phyloP scores from a whole-genome alignment of 768 basidiomycete species.

The Cystofilobasidium macerans region DNA sequence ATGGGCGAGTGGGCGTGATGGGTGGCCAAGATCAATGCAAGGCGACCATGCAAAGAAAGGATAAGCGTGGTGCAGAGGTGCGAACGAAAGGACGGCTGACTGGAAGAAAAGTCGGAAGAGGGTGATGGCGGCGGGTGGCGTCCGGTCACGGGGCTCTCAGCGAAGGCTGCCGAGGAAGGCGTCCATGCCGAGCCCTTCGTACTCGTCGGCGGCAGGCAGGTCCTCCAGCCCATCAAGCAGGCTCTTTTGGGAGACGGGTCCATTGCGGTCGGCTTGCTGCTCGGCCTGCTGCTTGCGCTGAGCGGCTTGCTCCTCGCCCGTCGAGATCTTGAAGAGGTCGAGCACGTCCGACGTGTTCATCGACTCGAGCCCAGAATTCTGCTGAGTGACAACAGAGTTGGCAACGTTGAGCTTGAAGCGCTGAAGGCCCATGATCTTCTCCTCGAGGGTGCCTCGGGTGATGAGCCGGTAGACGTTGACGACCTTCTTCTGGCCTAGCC shows the following conservation, averaged over 20 bases:
- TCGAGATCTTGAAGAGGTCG: slow-evolving; percentile 64
- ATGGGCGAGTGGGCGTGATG: too few species aligned
- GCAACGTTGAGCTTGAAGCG: slow-evolving; percentile 99
- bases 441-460: slow-evolving; percentile 91
- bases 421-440: slow-evolving; percentile 99
- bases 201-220: slow-evolving; percentile 83
- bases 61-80: too few species aligned
- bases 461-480: slow-evolving; percentile 97
- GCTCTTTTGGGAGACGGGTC: slow-evolving; percentile 64
- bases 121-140: not conserved
- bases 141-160: not conserved
- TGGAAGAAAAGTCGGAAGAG: not conserved
- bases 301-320: slow-evolving; percentile 58
- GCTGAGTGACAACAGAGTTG: slow-evolving; percentile 89
- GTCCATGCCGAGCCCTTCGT: slow-evolving; percentile 71
- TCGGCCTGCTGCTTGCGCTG: slow-evolving; percentile 45
- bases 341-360: slow-evolving; percentile 98
- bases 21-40: too few species aligned
- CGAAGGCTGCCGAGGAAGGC: slow-evolving; percentile 54
- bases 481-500: slow-evolving; percentile 96
- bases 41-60: too few species aligned
- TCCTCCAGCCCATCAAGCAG: slow-evolving; percentile 82
- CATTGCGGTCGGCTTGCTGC: slow-evolving; percentile 35
- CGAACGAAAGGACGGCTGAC: too few species aligned
- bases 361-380: slow-evolving; percentile 81